Base-by-base conservation (phyloP, 345 rosid species). In the Geranium brycei region DNA sequence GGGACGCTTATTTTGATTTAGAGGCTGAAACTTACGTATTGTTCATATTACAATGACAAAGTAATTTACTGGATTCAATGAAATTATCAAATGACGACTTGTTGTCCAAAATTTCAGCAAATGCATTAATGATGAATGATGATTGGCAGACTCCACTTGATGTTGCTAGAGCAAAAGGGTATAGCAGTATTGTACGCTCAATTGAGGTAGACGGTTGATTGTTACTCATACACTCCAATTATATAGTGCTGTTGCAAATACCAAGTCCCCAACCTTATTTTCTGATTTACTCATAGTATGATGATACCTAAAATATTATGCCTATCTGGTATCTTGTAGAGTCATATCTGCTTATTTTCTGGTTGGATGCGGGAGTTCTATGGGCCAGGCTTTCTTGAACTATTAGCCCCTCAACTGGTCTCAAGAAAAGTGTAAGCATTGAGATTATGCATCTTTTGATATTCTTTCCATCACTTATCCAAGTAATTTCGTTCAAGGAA, bases 311-410 rank as follows among this genome's bases (percentile, higher is more conserved):
- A 35, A 35, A 4, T 7, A 7, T 4, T 7, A 35, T 35, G 41
- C 41, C 4, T 35, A 35, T 69, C 16, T 59, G 30, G 7, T 69
- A 8, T 16, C 60, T 28, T 83, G 68, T 77, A 95, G 97, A 72
- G 61, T 66, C 89, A 88, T 53, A 78, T 88, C 66, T 87, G 87
- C 76, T 81, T 91, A 61, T 95, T 91, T 80, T 83, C 97, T 72
- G 99, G 96, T 17, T 91, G 91, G 95, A 56, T 91, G 95, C 85
- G 95, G 66, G 99, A 95, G 68, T 84, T 85, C 70, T 81, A 85
- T 65, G 97, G 97, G 35, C 89, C 87, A 5, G 86, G 91, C 58
- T 79, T 95, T 77, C 89, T 95, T 38, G 96, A 95, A 74, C 73
- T 81, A 58, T 62, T 95, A 71, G 91, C 85, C 65, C 97, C 95